A percentile compares a stretch with the other conserved stretches of the same genome.
phyloP scores from a whole-genome alignment of 352 stramenopile species.

The Phytophthora lateralis region DNA sequence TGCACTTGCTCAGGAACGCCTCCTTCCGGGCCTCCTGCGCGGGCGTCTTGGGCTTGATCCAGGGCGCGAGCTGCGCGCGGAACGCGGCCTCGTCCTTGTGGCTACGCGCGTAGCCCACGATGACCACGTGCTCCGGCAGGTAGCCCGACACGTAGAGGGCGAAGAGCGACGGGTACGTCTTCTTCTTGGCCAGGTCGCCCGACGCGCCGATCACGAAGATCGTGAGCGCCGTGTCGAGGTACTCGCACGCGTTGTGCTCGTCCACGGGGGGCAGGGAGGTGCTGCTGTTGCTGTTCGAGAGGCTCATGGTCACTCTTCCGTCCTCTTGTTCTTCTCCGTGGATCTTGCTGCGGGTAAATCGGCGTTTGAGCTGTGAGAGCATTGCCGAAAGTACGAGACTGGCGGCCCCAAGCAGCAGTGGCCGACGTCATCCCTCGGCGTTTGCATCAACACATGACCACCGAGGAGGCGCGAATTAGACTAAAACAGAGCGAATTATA shows the following conservation, averaged over 20 bases:
- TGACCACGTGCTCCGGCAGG: constrained; percentile 81
- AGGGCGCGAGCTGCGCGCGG: constrained; percentile 72
- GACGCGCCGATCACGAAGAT: constrained; percentile 90
- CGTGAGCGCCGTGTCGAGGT: constrained; percentile 69
- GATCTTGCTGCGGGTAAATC: constrained; percentile 52
- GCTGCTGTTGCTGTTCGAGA: constrained; percentile 33
- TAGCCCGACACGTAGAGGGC: constrained; percentile 81
- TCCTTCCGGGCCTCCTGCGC: constrained; percentile 66
- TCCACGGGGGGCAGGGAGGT: constrained; percentile 27
- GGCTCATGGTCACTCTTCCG: constrained; percentile 31
- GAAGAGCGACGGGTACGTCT: constrained; percentile 93
- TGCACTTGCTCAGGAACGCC: constrained; percentile 75
- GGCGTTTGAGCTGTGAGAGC: constrained; percentile 50
- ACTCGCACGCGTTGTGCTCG: constrained; percentile 71
- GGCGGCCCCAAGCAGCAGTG: constrained; percentile 14
- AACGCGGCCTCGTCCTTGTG: constrained; percentile 87
- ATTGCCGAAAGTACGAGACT: constrained; percentile 33
- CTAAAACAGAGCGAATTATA: not conserved
- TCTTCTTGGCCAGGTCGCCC: constrained; percentile 91
- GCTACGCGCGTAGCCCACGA: constrained; percentile 87
- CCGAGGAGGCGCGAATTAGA: constrained; percentile 1
- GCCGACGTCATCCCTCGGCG: constrained; percentile 11
- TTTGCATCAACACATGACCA: constrained; percentile 37
- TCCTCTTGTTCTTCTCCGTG: constrained; percentile 30
- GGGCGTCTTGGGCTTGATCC: constrained; percentile 58